Evolutionary conservation across 352 stramenopile species (phyloP), one percentile per base, ranked within the genome.

Genomic region (Phytophthora pini): DNA sequence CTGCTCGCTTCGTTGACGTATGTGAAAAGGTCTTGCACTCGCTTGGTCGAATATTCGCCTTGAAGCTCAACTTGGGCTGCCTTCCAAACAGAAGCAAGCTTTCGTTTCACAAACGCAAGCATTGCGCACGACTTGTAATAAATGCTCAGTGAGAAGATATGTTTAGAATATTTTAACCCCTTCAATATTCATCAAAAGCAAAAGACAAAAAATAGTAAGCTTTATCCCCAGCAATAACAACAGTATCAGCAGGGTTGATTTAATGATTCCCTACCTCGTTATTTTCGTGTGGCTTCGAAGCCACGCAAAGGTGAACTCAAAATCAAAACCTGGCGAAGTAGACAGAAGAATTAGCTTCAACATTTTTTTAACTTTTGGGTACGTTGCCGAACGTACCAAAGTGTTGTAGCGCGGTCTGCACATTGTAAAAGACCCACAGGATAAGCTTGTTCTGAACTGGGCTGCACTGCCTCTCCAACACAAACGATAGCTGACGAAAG

Each of bases 401-500:
- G 27, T 82, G 71, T 7, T 73, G 38, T 0, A 79, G 41, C 5
- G 61, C 46, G 0, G 59, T 46, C 32, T 80, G 74, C 7, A 77
- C 47, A 2, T 65, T 61, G 43, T 73, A 77, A 11, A 69, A 56
- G 10, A 86, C 57, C 70, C 76, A 85, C 43, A 77, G 65, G 24
- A 75, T 39, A 8, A 87, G 26, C 34, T 70, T 77, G 47, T 38
- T 32, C 34, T 80, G 77, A 2, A 82, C 48, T 15, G 70, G 39
- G 11, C 34, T 56, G 36, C 46, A 62, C 11, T 84, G 69, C 8
- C 41, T 68, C 22, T 67, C 47, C 8, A 87, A 45, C 11, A 84
- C 69, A 44, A 87, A 82, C 20, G 64, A 66, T 9, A 87, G 50
- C 13, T 80, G 69, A 1, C 48, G 45, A 7, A 79, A 15, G 4